A percentile compares a stretch with the other conserved stretches of the same genome.
These are phyloP conservation scores for Angomonas deanei DNA, from an alignment of 208 protist genomes.

Conservation along the genomic window DNA sequence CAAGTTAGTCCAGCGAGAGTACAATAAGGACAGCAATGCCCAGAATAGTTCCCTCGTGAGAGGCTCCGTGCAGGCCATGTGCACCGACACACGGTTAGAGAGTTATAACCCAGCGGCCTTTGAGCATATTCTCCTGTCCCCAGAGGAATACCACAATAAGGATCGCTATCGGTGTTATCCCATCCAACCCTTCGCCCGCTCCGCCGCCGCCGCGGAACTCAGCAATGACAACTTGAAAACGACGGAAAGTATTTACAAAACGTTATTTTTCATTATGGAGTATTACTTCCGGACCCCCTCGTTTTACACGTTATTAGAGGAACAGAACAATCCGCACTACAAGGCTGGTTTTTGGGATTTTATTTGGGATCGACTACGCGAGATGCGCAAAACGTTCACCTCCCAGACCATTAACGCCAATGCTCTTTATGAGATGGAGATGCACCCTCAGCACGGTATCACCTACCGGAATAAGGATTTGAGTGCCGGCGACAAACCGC, in stretches of 20 bases:
- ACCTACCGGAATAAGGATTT: no score
- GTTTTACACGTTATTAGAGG: not conserved
- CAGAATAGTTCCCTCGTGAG: not conserved
- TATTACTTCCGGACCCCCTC: not conserved
- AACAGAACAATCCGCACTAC: not conserved
- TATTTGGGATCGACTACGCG: conserved; percentile 80
- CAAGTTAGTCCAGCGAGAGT: no score
- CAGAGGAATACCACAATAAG: not conserved
- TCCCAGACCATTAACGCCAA: conserved; percentile 28
- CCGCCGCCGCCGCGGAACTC: not conserved
- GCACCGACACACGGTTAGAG: not conserved
- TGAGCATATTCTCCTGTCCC: not conserved
- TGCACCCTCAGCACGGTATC: no score
- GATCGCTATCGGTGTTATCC: not conserved
- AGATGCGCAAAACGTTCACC: conserved; percentile 69
- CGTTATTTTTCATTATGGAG: not conserved
- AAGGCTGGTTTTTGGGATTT: conserved; percentile 46
- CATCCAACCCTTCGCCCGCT: not conserved
- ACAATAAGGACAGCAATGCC: not conserved
- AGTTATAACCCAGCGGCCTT: not conserved
- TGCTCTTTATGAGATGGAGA: conserved; percentile 18
- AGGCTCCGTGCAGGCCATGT: not conserved
- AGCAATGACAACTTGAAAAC: not conserved
- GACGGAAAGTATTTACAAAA: not conserved
- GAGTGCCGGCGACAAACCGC: no score